Evolutionary conservation across 2,329 filamentous ascomycete species (phyloP).

Genomic region (Colletotrichum falcatum): DNA sequence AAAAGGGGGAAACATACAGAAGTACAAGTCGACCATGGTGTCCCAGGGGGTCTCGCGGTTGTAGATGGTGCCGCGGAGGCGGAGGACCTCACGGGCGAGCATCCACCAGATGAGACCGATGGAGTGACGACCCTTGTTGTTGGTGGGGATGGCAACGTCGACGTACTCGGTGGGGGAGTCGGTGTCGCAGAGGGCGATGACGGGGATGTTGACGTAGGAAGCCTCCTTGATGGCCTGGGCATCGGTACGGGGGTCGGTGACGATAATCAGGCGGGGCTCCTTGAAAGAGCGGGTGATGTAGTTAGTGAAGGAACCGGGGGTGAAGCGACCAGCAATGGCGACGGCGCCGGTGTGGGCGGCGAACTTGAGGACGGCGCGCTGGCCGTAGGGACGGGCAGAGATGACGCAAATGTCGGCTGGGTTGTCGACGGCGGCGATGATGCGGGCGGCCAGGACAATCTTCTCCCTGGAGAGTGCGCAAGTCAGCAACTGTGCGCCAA

Average conservation of each 20-base stretch:
- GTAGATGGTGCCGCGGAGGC: constrained; percentile 95
- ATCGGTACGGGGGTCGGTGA: constrained; percentile 99
- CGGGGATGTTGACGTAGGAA: constrained; percentile 99
- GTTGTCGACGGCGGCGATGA: constrained; percentile 99
- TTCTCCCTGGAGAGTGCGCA: constrained; percentile 80
- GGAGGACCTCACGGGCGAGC: constrained; percentile 99
- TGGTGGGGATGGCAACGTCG: constrained; percentile 99
- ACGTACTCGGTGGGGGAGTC: constrained; percentile 99
- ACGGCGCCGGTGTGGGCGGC: constrained; percentile 97
- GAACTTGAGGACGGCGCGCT: constrained; percentile 99
- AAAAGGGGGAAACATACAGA: constrained; percentile 71
- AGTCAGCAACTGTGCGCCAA: constrained; percentile 24
- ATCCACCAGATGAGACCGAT: constrained; percentile 99
- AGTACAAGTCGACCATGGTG: constrained; percentile 99
- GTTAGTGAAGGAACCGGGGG: constrained; percentile 99
- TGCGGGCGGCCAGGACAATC: constrained; percentile 97
- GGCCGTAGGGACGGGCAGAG: constrained; percentile 98
- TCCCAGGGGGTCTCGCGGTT: constrained; percentile 98
- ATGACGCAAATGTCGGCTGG: constrained; percentile 99
- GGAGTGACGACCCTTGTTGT: constrained; percentile 99
- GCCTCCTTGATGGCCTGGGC: constrained; percentile 99
- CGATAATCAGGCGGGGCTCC: constrained; percentile 99
- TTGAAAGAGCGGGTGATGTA: constrained; percentile 99
- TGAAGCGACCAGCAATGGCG: constrained; percentile 99
- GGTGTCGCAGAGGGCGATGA: constrained; percentile 98